phyloP scores from a whole-genome alignment of 352 stramenopile species.

The Vaucheria bursata region DNA sequence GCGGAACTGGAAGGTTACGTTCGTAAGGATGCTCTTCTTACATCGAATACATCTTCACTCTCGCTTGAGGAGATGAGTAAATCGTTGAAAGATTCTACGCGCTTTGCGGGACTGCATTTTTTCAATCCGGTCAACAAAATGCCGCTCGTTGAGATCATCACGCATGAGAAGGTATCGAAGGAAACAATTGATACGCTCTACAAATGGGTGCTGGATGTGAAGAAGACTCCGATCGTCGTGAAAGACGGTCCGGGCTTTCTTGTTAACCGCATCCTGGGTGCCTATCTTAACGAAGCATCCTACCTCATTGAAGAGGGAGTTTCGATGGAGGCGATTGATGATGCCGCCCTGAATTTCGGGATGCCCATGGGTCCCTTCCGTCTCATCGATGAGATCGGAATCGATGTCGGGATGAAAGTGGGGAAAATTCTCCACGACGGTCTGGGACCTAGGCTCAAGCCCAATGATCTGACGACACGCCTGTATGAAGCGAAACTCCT shows the following conservation, averaged over 20 bases:
- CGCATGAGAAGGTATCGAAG: neutral
- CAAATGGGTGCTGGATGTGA: neutral
- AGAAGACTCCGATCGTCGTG: neutral
- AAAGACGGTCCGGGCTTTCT: neutral
- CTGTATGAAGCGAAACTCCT: neutral
- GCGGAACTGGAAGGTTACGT: neutral
- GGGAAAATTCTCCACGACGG: neutral
- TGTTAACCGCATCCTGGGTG: neutral
- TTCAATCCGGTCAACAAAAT: slow-evolving; percentile 3
- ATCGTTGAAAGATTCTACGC: neutral
- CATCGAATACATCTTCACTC: neutral
- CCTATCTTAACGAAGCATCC: neutral
- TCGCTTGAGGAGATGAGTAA: neutral
- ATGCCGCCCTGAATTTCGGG: neutral
- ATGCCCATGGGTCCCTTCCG: neutral
- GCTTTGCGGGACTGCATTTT: neutral
- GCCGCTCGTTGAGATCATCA: neutral
- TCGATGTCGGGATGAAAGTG: neutral
- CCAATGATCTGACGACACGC: neutral
- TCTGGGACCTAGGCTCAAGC: neutral
- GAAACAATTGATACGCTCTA: neutral
- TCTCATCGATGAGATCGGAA: neutral
- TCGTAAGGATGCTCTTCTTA: neutral
- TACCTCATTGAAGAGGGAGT: neutral
- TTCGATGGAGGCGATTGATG: neutral